Evolutionary conservation across 805 yeast species (phyloP).

Genomic region (Ogataea philodendri): DNA sequence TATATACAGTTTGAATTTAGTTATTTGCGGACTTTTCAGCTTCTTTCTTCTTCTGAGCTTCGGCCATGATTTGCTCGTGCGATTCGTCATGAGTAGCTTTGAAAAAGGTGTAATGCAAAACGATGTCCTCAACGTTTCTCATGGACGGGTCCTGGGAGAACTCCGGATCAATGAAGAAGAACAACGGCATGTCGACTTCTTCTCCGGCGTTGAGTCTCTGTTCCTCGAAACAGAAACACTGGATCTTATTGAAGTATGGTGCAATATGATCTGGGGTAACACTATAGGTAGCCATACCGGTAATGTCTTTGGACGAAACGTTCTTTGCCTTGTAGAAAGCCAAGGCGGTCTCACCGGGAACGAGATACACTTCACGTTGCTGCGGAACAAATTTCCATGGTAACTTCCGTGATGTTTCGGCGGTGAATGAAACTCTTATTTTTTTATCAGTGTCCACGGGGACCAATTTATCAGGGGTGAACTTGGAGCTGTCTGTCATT

Average conservation of each 20-base stretch:
- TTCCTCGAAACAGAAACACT: slow-evolving; percentile 97
- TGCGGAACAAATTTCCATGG: slow-evolving; percentile 97
- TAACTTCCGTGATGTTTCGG: slow-evolving; percentile 83
- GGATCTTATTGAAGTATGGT: slow-evolving; percentile 93
- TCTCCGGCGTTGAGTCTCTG: slow-evolving; percentile 92
- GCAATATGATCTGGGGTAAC: slow-evolving; percentile 97
- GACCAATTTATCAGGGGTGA: slow-evolving; percentile 81
- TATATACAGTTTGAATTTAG: slow-evolving; percentile 5
- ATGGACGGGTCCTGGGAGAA: slow-evolving; percentile 89
- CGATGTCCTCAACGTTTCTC: slow-evolving; percentile 86
- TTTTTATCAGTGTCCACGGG: slow-evolving; percentile 86
- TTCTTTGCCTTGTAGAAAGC: slow-evolving; percentile 95
- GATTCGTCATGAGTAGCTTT: slow-evolving; percentile 44
- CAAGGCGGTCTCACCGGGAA: slow-evolving; percentile 97
- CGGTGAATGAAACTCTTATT: slow-evolving; percentile 81
- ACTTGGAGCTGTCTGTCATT: slow-evolving; percentile 74
- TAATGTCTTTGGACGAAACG: slow-evolving; percentile 78
- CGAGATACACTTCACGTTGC: slow-evolving; percentile 86
- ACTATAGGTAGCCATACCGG: slow-evolving; percentile 98
- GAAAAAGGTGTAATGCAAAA: slow-evolving; percentile 90
- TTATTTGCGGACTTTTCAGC: slow-evolving; percentile 3
- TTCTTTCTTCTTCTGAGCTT: slow-evolving; percentile 16
- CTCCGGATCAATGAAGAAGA: slow-evolving; percentile 95
- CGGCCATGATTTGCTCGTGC: slow-evolving; percentile 28
- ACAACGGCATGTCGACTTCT: slow-evolving; percentile 98